Evolutionary conservation across 208 protist species (phyloP).

Genomic region (Leishmania braziliensis): DNA sequence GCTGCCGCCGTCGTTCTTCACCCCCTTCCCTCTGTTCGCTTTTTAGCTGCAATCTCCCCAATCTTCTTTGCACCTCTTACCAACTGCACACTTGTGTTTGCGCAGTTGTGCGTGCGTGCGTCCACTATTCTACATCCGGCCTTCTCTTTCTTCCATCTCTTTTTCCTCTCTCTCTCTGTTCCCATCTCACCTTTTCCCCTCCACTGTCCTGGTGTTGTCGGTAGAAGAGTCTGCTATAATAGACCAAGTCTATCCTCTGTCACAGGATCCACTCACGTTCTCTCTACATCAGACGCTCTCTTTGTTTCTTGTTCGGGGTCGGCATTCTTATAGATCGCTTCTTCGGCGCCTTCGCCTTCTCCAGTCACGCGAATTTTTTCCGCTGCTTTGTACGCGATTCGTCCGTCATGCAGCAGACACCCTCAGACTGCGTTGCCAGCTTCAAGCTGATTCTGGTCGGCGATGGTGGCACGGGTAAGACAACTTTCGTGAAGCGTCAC

Average conservation of each 20-base stretch:
- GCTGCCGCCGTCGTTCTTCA: not conserved
- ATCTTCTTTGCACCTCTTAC: not conserved
- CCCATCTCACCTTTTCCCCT: not conserved
- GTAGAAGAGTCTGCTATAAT: not conserved
- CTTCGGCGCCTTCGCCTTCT: not conserved
- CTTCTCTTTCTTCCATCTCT: not conserved
- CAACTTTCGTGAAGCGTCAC: slow-evolving; percentile 99
- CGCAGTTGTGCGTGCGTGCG: not conserved
- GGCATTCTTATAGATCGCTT: not conserved
- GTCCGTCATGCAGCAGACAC: slow-evolving; percentile 37
- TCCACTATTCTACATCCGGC: not conserved
- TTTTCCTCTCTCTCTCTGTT: not conserved
- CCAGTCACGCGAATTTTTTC: not conserved
- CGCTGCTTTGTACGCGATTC: not conserved
- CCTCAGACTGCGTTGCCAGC: slow-evolving; percentile 74
- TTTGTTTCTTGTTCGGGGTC: too few species aligned
- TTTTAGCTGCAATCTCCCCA: not conserved
- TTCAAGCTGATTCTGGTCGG: slow-evolving; percentile 99
- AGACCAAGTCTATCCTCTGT: not conserved
- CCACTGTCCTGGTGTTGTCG: not conserved
- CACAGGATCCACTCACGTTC: not conserved
- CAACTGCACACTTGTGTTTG: not conserved
- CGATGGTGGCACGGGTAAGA: slow-evolving; percentile 99
- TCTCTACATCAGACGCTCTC: not conserved
- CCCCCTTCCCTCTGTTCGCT: not conserved